Evolutionary conservation across 106 monocot genomes (phyloP), one percentile per base, ranked within the genome.

Genomic region (Dendrobium catenatum): DNA sequence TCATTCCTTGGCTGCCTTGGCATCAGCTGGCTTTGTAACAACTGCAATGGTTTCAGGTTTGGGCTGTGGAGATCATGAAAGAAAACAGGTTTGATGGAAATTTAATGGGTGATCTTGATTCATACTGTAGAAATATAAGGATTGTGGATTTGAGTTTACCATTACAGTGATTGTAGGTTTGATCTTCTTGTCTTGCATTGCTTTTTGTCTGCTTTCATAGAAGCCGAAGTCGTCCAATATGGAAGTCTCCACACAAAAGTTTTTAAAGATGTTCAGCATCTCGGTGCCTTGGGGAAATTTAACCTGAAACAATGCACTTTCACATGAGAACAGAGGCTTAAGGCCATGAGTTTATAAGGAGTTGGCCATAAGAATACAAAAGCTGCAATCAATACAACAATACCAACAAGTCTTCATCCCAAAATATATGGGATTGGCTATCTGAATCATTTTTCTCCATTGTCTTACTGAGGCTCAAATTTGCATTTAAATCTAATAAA

Each of bases 201-300:
- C 89, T 79, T 87, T 93, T 84, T 96, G 93, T 8, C 96, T 81
- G 55, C 86, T 93, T 68, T 96, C 96, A 77, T 96, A 96, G 49
- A 93, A 96, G 26, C 76, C 82, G 43, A 93, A 93, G 74, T 96
- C 91, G 51, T 96, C 96, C 84, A 96, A 77, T 72, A 96, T 96
- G 54, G 96, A 96, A 43, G 96, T 93, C 67, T 90, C 93, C 43
- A 76, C 83, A 42, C 84, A 85, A 77, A 85, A 96, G 79, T 55
- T 86, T 84, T 93, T 96, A 49, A 96, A 93, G 78, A 94, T 91
- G 77, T 79, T 89, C 81, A 96, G 78, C 84, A 93, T 91, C 81
- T 96, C 93, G 41, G 49, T 81, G 3, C 96, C 96, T 82, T 96
- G 91, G 37, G 83, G 80, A 92, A 88, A 93, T 82, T 89, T 91